A percentile compares a stretch with the other conserved stretches of the same genome.
Conservation (phyloP, 2,329 filamentous ascomycete genomes). For the Aspergillus sp. region DNA sequence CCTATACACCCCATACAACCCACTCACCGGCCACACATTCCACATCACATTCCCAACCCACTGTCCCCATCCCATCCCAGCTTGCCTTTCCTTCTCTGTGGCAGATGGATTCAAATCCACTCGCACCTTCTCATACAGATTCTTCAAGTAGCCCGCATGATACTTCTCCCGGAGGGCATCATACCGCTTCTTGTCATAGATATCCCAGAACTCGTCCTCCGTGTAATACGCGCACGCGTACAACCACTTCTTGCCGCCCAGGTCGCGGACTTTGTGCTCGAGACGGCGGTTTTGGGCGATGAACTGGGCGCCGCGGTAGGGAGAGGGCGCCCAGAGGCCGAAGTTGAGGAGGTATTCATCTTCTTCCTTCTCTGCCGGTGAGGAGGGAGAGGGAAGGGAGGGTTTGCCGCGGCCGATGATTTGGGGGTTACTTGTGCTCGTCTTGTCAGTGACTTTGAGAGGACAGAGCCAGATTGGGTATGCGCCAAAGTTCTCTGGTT, state of each 20-base stretch:
- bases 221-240: conserved; percentile 85
- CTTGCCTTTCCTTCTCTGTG: neutral
- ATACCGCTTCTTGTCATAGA: conserved; percentile 43
- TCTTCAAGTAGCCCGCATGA: conserved; percentile 29
- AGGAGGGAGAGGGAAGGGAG: neutral
- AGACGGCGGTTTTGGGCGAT: conserved; percentile 69
- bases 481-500: conserved; percentile 47
- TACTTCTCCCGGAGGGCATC: conserved; percentile 43
- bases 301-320: conserved; percentile 57
- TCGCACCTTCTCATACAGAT: conserved; percentile 25
- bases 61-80: conserved; percentile 12
- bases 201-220: conserved; percentile 53
- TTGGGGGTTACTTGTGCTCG: conserved; percentile 9
- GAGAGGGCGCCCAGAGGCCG: conserved; percentile 77
- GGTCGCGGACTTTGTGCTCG: conserved; percentile 66
- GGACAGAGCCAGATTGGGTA: conserved; percentile 64
- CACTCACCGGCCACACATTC: conserved; percentile 28
- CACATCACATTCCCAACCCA: conserved; percentile 19
- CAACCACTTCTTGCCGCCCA: conserved; percentile 82
- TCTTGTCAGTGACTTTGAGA: conserved; percentile 29
- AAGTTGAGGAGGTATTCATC: conserved; percentile 51
- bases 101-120: conserved; percentile 14
- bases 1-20: conserved; percentile 28
- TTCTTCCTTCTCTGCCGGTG: conserved; percentile 25
- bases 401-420: neutral